Evolutionary conservation across 2,329 filamentous ascomycete species (phyloP).

Genomic region (Nemania bipapillata): DNA sequence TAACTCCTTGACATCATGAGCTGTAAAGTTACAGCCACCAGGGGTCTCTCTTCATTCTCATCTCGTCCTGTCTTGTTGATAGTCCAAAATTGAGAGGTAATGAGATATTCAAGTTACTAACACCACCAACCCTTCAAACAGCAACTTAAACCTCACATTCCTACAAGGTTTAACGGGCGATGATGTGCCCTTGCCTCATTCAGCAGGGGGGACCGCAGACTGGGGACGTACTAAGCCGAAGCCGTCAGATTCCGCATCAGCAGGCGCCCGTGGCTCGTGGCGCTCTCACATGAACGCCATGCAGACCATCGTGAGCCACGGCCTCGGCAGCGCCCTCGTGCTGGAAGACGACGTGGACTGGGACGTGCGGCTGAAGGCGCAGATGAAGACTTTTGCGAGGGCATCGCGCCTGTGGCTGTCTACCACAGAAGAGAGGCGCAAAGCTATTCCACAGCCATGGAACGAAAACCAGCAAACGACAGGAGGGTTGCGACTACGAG

Average conservation of each 20-base stretch:
- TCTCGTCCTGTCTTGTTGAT: too few species aligned
- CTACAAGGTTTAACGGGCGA: constrained; percentile 58
- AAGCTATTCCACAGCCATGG: not conserved
- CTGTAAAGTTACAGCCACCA: too few species aligned
- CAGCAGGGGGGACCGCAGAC: not conserved
- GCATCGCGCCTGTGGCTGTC: constrained; percentile 49
- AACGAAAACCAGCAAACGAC: too few species aligned
- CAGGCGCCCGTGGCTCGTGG: constrained; percentile 54
- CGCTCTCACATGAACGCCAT: constrained; percentile 55
- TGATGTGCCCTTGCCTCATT: constrained; percentile 43
- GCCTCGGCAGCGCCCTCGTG: constrained; percentile 61
- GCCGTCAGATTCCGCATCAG: not conserved
- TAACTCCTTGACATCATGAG: too few species aligned
- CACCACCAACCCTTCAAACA: constrained; percentile 38
- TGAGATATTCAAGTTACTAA: constrained; percentile 4
- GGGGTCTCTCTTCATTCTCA: too few species aligned
- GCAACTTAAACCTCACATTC: constrained; percentile 58
- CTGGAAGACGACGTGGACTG: constrained; percentile 69
- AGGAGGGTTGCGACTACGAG: too few species aligned
- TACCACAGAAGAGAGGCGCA: constrained; percentile 16
- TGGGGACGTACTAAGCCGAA: not conserved
- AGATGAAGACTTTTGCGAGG: constrained; percentile 57
- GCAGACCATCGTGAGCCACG: constrained; percentile 57
- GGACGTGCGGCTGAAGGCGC: constrained; percentile 63
- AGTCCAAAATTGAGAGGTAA: not conserved